These are phyloP conservation scores for Aspergillus clavatus DNA, from an alignment of 2,329 filamentous ascomycete genomes.

Conservation along the genomic window DNA sequence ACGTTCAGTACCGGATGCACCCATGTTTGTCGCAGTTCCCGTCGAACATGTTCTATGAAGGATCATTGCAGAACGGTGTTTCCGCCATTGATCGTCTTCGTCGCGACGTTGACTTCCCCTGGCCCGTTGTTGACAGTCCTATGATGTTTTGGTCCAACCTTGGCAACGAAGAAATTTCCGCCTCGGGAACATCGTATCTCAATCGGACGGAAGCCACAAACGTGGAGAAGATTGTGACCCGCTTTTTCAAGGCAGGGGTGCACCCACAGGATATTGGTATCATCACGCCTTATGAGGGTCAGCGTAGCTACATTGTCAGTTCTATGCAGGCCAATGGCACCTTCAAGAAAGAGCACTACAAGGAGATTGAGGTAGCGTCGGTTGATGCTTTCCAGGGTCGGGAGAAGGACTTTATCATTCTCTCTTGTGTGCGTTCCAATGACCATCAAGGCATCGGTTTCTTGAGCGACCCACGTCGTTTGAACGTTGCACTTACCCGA, in stretches of 20 bases:
- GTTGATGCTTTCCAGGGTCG: constrained; percentile 98
- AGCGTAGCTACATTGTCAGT: constrained; percentile 95
- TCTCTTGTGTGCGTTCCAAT: constrained; percentile 96
- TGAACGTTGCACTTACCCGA: constrained; percentile 94
- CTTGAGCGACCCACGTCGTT: constrained; percentile 91
- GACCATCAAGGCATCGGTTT: constrained; percentile 99
- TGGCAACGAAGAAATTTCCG: constrained; percentile 95
- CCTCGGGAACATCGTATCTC: constrained; percentile 94
- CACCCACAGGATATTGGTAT: constrained; percentile 90
- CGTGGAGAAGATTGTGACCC: constrained; percentile 96
- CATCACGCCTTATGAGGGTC: constrained; percentile 97
- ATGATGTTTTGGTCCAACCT: constrained; percentile 99
- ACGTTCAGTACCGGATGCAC: constrained; percentile 99
- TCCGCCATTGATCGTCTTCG: constrained; percentile 83
- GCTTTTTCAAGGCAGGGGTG: constrained; percentile 99
- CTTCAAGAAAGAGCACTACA: constrained; percentile 98
- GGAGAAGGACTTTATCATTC: constrained; percentile 98
- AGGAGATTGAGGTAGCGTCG: constrained; percentile 96
- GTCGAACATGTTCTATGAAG: constrained; percentile 99
- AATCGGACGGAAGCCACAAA: constrained; percentile 97
- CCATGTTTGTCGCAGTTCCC: constrained; percentile 95
- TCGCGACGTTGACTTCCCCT: constrained; percentile 94
- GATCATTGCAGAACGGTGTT: constrained; percentile 92
- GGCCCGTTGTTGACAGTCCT: constrained; percentile 86
- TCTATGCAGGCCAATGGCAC: constrained; percentile 99